These are phyloP conservation scores for Medicago ruthenica DNA, from an alignment of 306 rosid species.

Conservation along the genomic window DNA sequence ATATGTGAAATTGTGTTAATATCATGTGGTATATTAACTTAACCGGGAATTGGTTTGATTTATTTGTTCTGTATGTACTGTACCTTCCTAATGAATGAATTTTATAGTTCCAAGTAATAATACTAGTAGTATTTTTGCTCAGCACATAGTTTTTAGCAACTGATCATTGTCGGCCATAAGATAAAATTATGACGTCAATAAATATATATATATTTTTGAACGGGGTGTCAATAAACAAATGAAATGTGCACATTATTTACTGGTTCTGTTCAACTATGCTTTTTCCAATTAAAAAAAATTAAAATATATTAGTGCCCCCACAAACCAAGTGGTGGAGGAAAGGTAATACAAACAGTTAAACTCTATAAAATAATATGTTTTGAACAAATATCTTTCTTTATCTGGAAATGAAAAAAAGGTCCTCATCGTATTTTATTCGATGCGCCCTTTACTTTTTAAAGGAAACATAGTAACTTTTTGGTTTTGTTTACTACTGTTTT, in stretches of 20 bases:
- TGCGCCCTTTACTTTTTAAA: neutral
- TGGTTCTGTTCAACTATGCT: conserved; percentile 38
- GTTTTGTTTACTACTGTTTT: too few relatives aligned
- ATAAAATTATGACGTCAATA: conserved; percentile 24
- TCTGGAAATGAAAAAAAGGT: neutral
- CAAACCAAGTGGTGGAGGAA: conserved; percentile 24
- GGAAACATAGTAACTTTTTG: neutral
- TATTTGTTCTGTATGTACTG: neutral
- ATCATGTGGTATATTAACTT: neutral
- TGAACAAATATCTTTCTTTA: conserved; percentile 1
- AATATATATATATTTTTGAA: neutral
- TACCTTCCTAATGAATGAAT: neutral
- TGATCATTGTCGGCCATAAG: conserved; percentile 39
- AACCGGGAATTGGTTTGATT: conserved; percentile 14
- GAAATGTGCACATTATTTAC: conserved; percentile 44
- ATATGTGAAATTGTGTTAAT: too few relatives aligned
- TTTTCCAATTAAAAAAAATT: neutral
- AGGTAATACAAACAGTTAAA: neutral
- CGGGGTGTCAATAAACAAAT: neutral
- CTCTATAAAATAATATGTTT: neutral
- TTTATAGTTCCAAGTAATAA: neutral
- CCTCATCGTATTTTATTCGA: too few relatives aligned
- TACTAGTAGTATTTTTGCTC: neutral
- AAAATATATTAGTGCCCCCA: neutral
- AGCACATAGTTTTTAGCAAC: conserved; percentile 36